phyloP scores from a whole-genome alignment of 345 rosid genomes.

The Pistacia atlantica region DNA sequence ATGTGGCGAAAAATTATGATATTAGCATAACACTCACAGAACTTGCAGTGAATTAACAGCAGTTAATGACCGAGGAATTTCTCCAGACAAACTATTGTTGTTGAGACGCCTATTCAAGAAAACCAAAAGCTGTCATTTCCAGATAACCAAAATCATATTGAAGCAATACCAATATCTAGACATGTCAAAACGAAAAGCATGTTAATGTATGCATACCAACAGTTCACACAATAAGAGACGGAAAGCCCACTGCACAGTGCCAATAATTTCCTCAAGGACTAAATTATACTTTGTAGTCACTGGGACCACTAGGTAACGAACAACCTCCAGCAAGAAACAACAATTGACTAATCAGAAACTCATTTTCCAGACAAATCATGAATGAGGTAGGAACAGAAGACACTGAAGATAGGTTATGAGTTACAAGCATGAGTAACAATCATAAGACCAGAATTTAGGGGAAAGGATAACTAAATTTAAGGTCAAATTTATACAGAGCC shows the following conservation, averaged over 20 bases:
- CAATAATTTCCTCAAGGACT: conserved; percentile 1
- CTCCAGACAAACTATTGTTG: conserved; percentile 61
- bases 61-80: conserved; percentile 62
- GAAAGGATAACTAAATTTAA: background rate
- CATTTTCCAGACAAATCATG: background rate
- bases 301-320: background rate
- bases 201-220: background rate
- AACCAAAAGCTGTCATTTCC: conserved; percentile 20
- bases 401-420: background rate
- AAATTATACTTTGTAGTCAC: background rate
- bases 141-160: conserved; percentile 11
- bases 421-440: background rate
- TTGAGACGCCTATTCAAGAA: conserved; percentile 67
- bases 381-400: background rate
- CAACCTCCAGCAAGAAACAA: background rate
- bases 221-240: conserved; percentile 1
- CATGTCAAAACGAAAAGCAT: background rate
- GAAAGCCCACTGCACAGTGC: background rate
- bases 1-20: background rate
- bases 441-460: background rate
- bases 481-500: background rate
- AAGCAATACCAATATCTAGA: background rate
- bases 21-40: conserved; percentile 53
- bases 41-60: conserved; percentile 54
- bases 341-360: background rate